Base-by-base conservation (phyloP, 202 grass and related monocot genomes). In the Carex arenaria region DNA sequence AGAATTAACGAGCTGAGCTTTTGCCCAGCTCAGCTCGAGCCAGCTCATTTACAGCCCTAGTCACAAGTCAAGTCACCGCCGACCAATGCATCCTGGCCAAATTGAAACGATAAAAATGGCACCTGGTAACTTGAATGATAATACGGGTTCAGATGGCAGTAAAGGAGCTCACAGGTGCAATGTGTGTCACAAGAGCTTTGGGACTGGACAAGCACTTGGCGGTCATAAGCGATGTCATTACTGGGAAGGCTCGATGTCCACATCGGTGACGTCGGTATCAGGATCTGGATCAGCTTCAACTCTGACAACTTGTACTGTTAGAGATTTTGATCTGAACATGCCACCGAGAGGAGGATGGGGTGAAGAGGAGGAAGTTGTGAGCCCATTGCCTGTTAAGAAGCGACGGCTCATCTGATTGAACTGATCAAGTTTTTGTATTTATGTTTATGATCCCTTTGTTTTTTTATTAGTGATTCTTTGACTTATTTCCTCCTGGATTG, bases 151-250 rank as follows among this genome's bases (percentile, higher is more conserved):
- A 34, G 70, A 67, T 19, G 84, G 64, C 1, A 49, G 75, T 7
- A 54, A 68, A 55, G 87, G 87, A 22, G 22, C 59, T 67, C 89
- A 98, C 87, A 87, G 42, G 82, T 98, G 95, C 90, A 84, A 86
- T 0, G 82, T 98, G 26, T 98, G 95, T 87, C 43, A 86, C 23
- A 88, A 84, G 67, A 86, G 79, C 19, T 98, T 98, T 69, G 43
- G 80, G 0, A 94, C 92, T 15, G 95, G 95, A 31, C 95, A 94
- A 77, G 92, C 95, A 55, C 92, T 98, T 55, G 92, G 92, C 4
- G 95, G 95, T n/a, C 95, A 98, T 89, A 98, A 98, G 86, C 60
- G 92, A 73, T 89, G 90, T 82, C 92, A 98, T 40, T 98, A 98
- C 84, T 94, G 89, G 88, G 95, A 94, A 13, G 90, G 87, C 9